These are phyloP conservation scores for Eutrema salsugineum DNA, from an alignment of 441 rosid species.

Conservation along the genomic window DNA sequence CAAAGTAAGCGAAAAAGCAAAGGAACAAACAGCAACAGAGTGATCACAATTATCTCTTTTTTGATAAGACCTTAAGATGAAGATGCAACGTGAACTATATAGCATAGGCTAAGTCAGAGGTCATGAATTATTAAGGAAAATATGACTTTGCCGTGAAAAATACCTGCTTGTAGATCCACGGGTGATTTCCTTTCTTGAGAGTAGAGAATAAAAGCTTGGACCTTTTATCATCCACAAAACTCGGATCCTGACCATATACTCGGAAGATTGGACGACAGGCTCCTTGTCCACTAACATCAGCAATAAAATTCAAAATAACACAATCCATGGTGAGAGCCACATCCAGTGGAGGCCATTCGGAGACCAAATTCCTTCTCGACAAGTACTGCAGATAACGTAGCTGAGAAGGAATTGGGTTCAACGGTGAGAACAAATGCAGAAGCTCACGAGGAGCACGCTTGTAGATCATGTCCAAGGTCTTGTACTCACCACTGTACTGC, in stretches of 20 bases:
- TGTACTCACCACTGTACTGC: slow-evolving; percentile 75
- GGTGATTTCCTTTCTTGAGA: slow-evolving; percentile 52
- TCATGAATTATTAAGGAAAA: background rate
- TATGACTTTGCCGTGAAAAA: background rate
- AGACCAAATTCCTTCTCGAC: background rate
- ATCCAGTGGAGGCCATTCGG: background rate
- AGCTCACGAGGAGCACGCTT: slow-evolving; percentile 88
- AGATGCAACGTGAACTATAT: background rate
- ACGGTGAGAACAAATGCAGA: slow-evolving; percentile 64
- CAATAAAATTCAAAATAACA: slow-evolving; percentile 68
- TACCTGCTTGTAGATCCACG: slow-evolving; percentile 79
- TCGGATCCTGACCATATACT: slow-evolving; percentile 78
- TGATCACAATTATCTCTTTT: background rate
- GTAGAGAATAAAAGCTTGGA: slow-evolving; percentile 55
- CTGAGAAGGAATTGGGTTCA: slow-evolving; percentile 86
- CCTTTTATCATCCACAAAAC: slow-evolving; percentile 48
- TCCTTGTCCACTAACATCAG: slow-evolving; percentile 66
- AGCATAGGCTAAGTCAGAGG: background rate
- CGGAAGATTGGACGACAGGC: slow-evolving; percentile 84
- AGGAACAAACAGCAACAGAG: slow-evolving; percentile 21
- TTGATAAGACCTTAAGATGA: background rate
- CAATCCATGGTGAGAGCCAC: slow-evolving; percentile 50
- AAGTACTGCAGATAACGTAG: slow-evolving; percentile 72
- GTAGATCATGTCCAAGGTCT: slow-evolving; percentile 89
- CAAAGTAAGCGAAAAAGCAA: slow-evolving; percentile 30